Base-by-base conservation (phyloP, 139 green algal genomes). In the Nannochloris sp. region DNA sequence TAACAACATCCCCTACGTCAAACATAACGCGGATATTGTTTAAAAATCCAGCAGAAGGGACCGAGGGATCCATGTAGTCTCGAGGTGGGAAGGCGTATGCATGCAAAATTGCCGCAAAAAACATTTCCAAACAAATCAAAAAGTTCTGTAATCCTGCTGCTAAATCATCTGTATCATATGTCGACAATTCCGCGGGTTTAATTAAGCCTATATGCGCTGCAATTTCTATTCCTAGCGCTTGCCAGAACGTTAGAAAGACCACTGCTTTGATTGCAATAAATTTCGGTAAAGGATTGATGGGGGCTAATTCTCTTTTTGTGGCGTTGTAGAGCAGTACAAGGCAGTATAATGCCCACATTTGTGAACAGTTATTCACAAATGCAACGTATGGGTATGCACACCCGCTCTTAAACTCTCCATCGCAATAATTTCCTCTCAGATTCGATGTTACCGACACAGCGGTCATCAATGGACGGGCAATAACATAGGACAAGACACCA, bases 71-170 rank as follows among this genome's bases (percentile, higher is more conserved):
- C 76, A 87, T 82, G 60, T 89, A 92, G 54, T 92, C 85, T 14
- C 77, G 64, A 0, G 92, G 83, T 1, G 92, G 89, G 85, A 98
- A 99, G 61, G 85, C 83, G 65, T 93, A 92, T 0, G 90, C 81
- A 68, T 97, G 88, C 39, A 84, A 85, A 33, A 97, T 67, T 0
- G 93, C 88, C 2, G 90, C 90, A 15, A 94, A 60, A 65, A 97
- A 96, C 92, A 98, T 97, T 81, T 98, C 92, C 4, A 98, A 86
- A 71, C 92, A 96, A 68, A 96, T 92, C n/a, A 96, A 67, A 57
- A 95, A 93, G 61, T 93, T 71, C 79, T 95, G 88, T 44, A 90
- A 60, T 31, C 83, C 84, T 2, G 81, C 67, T 25, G 85, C 87
- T 23, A 93, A 67, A 25, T 91, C 79, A 45, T 81, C 72, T 29